A percentile compares a stretch with the other conserved stretches of the same genome.
These are phyloP conservation scores for Artemisia tridentata DNA, from an alignment of 129 eudicot genomes.

Conservation along the genomic window DNA sequence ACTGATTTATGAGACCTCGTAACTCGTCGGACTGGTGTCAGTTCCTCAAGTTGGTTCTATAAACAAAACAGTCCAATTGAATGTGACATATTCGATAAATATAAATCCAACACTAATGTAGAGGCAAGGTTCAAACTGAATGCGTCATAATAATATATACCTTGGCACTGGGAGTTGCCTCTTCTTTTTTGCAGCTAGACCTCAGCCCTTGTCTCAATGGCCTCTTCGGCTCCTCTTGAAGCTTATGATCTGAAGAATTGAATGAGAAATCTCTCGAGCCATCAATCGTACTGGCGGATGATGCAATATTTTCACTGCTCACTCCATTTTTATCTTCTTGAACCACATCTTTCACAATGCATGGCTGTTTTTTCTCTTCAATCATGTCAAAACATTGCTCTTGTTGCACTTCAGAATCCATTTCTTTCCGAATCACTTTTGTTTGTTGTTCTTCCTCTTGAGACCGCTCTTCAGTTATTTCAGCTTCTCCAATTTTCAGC, in stretches of 20 bases:
- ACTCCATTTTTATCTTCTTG: slow-evolving; percentile 4
- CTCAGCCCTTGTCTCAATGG: slow-evolving; percentile 26
- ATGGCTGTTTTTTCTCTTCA: slow-evolving; percentile 15
- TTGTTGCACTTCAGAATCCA: slow-evolving; percentile 1
- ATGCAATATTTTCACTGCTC: slow-evolving; percentile 10
- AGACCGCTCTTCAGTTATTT: slow-evolving; percentile 4
- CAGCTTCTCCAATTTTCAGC: slow-evolving; percentile 4
- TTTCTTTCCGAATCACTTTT: too few species aligned
- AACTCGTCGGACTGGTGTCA: slow-evolving; percentile 34
- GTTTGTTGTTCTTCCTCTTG: slow-evolving; percentile 7
- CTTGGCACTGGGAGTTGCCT: slow-evolving; percentile 22
- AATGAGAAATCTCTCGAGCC: background rate
- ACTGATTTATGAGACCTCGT: slow-evolving; percentile 29
- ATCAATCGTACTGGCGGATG: background rate
- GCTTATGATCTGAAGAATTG: slow-evolving; percentile 17
- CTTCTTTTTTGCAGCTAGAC: slow-evolving; percentile 28
- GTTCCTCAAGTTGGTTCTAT: slow-evolving; percentile 27
- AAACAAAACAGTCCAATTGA: slow-evolving; percentile 4
- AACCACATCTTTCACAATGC: slow-evolving; percentile 12
- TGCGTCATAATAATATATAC: slow-evolving; percentile 14
- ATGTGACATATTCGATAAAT: background rate
- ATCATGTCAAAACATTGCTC: slow-evolving; percentile 13
- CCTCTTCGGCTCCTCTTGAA: slow-evolving; percentile 22
- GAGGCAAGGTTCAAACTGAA: background rate
- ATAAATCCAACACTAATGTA: background rate